A percentile compares a stretch with the other conserved stretches of the same genome.
phyloP scores from a whole-genome alignment of 495 filamentous ascomycete species.

The Aspergillus sparsus region DNA sequence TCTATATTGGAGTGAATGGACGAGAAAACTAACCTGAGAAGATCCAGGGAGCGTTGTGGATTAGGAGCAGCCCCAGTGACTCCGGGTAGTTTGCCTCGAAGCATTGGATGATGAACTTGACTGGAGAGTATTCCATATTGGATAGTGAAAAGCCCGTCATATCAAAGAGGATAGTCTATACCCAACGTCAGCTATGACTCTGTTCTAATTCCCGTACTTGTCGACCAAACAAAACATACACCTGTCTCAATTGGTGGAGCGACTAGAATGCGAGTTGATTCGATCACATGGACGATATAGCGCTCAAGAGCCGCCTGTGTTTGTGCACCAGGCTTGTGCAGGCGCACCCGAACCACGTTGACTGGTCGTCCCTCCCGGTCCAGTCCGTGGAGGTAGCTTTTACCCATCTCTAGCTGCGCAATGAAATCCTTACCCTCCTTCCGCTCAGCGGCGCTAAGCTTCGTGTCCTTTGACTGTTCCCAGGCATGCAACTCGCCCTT shows the following conservation, averaged over 20 bases:
- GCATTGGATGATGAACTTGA: slow-evolving; percentile 99
- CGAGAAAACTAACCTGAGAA: slow-evolving; percentile 70
- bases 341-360: slow-evolving; percentile 76
- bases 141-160: slow-evolving; percentile 89
- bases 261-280: slow-evolving; percentile 83
- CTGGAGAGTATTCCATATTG: slow-evolving; percentile 96
- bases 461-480: slow-evolving; percentile 53
- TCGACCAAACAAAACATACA: slow-evolving; percentile 52
- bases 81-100: slow-evolving; percentile 99
- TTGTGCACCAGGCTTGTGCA: slow-evolving; percentile 83
- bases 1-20: background rate
- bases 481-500: slow-evolving; percentile 71
- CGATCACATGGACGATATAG: slow-evolving; percentile 92
- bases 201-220: background rate
- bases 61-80: slow-evolving; percentile 80
- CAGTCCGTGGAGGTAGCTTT: slow-evolving; percentile 85
- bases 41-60: slow-evolving; percentile 95
- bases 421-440: slow-evolving; percentile 81
- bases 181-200: background rate
- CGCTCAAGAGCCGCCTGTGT: slow-evolving; percentile 74
- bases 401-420: slow-evolving; percentile 80
- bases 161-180: slow-evolving; percentile 83
- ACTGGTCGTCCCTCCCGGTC: slow-evolving; percentile 86
- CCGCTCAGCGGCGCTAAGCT: slow-evolving; percentile 51
- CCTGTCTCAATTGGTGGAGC: slow-evolving; percentile 83